Base-by-base conservation (phyloP, 768 basidiomycete genomes). In the Melanogaster broomeanus region DNA sequence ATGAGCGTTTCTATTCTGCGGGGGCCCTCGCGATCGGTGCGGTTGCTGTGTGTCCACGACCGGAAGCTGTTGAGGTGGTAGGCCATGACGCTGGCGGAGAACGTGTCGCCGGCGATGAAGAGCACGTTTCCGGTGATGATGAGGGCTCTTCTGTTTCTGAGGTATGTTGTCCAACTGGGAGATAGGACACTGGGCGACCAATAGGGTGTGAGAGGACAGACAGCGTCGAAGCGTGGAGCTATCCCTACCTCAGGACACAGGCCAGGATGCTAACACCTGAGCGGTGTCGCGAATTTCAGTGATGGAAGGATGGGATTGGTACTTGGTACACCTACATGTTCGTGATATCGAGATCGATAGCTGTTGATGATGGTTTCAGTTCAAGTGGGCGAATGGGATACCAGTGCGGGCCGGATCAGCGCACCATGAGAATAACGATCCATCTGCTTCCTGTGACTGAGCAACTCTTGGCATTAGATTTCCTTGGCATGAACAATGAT, bases 21-120 rank as follows among this genome's bases (percentile, higher is more conserved):
- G 2, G 45, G 50, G 7, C 11, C 25, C n/a, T n/a, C n/a, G n/a
- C n/a, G n/a, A 0, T 3, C 3, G 2, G 3, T 51, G 1, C 39
- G 31, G 1, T 31, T 8, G 2, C 12, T 35, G 10, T 52, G 42
- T 5, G 34, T 21, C 53, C 58, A 58, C 2, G 50, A 60, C 18
- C 49, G 55, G 43, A 49, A 56, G 15, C 27, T 56, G 12, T 12
- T 8, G 33, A 66, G 65, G 19, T 66, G 53, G 33, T 61, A 63
- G 0, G 63, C 61, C 63, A 66, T 62, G 3, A 35, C 19, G 22
- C 44, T 18, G 1, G 64, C 61, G 1, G 59, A 58, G 4, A 67
- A 56, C 3, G 55, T 51, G 35, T 67, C 64, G 0, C 64, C 64
- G 41, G 45, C 4, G 38, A 66, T 62, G 45, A 66, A 66, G 15